A percentile compares a stretch with the other conserved stretches of the same genome.
phyloP scores from a whole-genome alignment of 352 stramenopile species.

The Pythium grandisporangium region DNA sequence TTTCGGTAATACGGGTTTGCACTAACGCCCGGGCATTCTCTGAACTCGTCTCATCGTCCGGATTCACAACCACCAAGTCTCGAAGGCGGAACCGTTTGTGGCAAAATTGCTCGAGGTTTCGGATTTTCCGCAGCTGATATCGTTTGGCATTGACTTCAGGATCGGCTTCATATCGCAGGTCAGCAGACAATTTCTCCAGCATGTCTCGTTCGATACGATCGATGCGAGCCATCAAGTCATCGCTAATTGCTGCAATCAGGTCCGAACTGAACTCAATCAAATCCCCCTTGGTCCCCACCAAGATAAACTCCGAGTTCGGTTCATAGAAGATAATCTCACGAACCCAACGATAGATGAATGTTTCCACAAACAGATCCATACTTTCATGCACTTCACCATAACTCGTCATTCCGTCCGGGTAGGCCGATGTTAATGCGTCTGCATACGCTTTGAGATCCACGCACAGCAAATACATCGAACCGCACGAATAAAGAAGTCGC shows the following conservation, averaged over 20 bases:
- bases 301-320: not conserved
- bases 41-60: not conserved
- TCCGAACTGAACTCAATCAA: not conserved
- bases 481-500: not conserved
- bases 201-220: too few relatives aligned
- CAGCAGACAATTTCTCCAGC: too few relatives aligned
- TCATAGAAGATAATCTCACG: not conserved
- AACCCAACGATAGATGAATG: not conserved
- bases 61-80: too few relatives aligned
- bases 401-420: too few relatives aligned
- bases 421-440: not conserved
- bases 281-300: not conserved
- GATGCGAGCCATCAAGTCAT: not conserved
- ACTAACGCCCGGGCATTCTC: too few relatives aligned
- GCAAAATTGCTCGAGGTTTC: too few relatives aligned
- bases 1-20: not conserved
- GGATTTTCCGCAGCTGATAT: too few relatives aligned
- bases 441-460: not conserved
- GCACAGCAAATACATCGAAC: not conserved
- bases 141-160: too few relatives aligned
- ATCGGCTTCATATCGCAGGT: too few relatives aligned
- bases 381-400: not conserved
- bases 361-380: not conserved
- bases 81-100: too few relatives aligned
- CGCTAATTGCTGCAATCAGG: not conserved